Base-by-base conservation (phyloP, 2,329 filamentous ascomycete genomes). In the Beauveria caledonica region DNA sequence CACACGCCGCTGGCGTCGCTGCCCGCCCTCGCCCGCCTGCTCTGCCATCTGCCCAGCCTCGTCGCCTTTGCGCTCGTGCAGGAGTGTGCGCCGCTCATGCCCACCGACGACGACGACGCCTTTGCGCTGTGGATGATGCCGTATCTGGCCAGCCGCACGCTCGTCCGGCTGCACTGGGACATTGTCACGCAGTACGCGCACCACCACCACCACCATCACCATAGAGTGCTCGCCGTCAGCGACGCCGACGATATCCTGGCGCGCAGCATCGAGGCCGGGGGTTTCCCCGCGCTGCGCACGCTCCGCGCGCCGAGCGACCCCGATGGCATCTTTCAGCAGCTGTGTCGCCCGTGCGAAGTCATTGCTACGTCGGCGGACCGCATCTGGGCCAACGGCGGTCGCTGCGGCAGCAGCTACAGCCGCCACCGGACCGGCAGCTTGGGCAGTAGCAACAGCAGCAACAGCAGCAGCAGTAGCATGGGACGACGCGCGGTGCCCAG, bases 271-370 rank as follows among this genome's bases (percentile, higher is more conserved):
- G 72, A 72, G 5, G 78, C 80, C 1, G 74, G 75, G 5, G 84
- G 84, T 0, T 89, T 92, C 67, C 88, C 89, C 0, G 70, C 74
- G 0, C 77, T 92, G 10, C 76, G 74, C 10, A 74, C 69, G 1
- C 73, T 92, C 19, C 83, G 88, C 58, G 78, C 84, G 0, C 89
- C 87, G 1, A 84, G 84, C 61, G 89, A 92, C 64, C 81, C 86
- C 1, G 82, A 89, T 5, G 89, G 88, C 27, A 66, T 82, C 8
- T 84, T 92, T 63, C 89, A 92, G 72, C 73, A 77, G 1, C 78
- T 91, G 1, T 92, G 89, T 70, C 80, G 79, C 48, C 88, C 88
- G 0, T 74, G 79, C 4, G 80, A 81, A 33, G 77, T 78, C 33
- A 75, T 83, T 21, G 78, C 84, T 45, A 73, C 81, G 23, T 76